phyloP scores from a whole-genome alignment of 345 rosid genomes.

The Hypericum androsaemum region DNA sequence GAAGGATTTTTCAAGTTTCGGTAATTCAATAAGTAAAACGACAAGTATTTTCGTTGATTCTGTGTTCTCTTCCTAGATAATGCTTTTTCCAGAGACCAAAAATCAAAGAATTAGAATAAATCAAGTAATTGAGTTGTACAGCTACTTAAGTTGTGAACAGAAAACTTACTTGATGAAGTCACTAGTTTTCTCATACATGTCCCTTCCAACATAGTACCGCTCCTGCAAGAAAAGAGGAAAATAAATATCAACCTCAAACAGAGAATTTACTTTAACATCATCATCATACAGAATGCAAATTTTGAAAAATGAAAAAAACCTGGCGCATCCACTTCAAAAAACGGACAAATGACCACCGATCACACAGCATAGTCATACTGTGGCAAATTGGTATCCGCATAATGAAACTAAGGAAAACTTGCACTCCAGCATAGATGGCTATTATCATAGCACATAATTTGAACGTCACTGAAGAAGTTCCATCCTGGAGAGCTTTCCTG shows the following conservation, averaged over 20 bases:
- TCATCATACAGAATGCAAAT: background rate
- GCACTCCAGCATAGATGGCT: conserved; percentile 73
- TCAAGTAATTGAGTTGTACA: conserved; percentile 3
- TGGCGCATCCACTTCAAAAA: conserved; percentile 97
- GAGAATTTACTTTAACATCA: conserved; percentile 3
- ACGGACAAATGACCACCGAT: conserved; percentile 61
- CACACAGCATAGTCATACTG: conserved; percentile 67
- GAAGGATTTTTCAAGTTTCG: no score
- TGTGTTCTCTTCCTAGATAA: no score
- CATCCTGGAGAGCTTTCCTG: conserved; percentile 67
- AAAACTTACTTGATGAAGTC: conserved; percentile 73
- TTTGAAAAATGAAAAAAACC: conserved; percentile 33
- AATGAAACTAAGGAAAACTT: conserved; percentile 67
- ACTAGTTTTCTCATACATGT: conserved; percentile 85
- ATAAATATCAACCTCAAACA: background rate
- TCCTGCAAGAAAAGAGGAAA: conserved; percentile 44
- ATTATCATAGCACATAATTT: conserved; percentile 65
- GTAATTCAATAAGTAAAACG: no score
- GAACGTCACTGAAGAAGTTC: conserved; percentile 39
- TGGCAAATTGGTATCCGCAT: conserved; percentile 89
- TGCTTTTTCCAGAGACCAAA: background rate
- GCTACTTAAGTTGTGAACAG: background rate
- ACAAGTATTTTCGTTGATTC: no score
- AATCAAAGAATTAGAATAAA: background rate
- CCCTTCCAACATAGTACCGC: conserved; percentile 87